Evolutionary conservation across 2,329 filamentous ascomycete genomes (phyloP).

Genomic region (Aspergillus vadensis): DNA sequence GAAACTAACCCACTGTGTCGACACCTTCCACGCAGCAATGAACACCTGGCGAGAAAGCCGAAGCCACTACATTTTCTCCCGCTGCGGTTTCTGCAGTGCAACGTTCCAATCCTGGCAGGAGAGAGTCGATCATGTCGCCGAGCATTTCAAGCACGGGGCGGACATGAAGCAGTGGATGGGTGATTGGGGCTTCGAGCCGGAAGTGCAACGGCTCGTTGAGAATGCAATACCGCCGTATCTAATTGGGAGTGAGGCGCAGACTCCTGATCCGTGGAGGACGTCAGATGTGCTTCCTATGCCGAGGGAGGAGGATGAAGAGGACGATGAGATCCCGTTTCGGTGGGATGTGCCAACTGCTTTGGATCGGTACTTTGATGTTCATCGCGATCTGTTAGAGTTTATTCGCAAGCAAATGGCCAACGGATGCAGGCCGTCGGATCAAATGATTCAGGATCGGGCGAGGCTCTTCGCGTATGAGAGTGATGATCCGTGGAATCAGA

Average conservation of each 20-base stretch:
- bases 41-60: slow-evolving; percentile 56
- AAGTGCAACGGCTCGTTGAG: slow-evolving; percentile 32
- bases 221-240: slow-evolving; percentile 38
- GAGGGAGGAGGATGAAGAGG: neutral
- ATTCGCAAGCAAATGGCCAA: neutral
- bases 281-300: neutral
- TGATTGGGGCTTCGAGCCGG: slow-evolving; percentile 40
- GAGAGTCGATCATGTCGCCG: slow-evolving; percentile 39
- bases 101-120: slow-evolving; percentile 38
- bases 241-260: slow-evolving; percentile 31
- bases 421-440: neutral
- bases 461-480: neutral
- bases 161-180: slow-evolving; percentile 41
- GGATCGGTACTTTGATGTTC: neutral
- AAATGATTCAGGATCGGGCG: neutral
- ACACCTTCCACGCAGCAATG: slow-evolving; percentile 51
- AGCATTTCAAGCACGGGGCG: slow-evolving; percentile 36
- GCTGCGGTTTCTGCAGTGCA: slow-evolving; percentile 38
- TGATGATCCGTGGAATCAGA: slow-evolving; percentile 8
- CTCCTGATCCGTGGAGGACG: slow-evolving; percentile 26
- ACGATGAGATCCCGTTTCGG: neutral
- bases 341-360: slow-evolving; percentile 3
- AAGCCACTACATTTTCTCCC: slow-evolving; percentile 49
- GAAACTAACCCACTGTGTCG: slow-evolving; percentile 56
- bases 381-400: neutral